phyloP scores from a whole-genome alignment of 2,329 filamentous ascomycete species.

The Lachnellula subtilissima region DNA sequence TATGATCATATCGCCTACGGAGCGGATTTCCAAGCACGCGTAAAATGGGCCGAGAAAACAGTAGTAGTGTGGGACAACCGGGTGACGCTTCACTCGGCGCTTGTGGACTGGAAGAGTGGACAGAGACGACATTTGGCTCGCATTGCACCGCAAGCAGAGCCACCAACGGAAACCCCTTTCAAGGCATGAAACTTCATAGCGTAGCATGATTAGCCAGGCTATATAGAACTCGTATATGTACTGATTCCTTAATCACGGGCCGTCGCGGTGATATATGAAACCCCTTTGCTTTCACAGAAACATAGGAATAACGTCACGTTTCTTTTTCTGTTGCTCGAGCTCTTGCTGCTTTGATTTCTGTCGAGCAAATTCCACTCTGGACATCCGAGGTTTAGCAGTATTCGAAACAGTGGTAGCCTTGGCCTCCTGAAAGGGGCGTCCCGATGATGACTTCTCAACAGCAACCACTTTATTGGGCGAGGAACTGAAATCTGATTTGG shows the following conservation, averaged over 20 bases:
- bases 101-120: conserved; percentile 77
- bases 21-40: conserved; percentile 66
- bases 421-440: not conserved
- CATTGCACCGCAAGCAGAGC: conserved; percentile 78
- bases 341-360: conserved; percentile 17
- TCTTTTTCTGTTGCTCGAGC: conserved; percentile 15
- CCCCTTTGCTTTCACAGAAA: conserved; percentile 17
- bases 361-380: conserved; percentile 19
- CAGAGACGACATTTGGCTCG: conserved; percentile 74
- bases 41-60: conserved; percentile 75
- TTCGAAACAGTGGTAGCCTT: not conserved
- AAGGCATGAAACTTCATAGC: conserved; percentile 5
- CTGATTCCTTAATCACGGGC: not conserved
- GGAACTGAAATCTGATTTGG: not conserved
- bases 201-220: not conserved
- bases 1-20: conserved; percentile 70
- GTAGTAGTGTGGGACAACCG: conserved; percentile 87
- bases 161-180: conserved; percentile 66
- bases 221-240: not conserved
- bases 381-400: conserved; percentile 2
- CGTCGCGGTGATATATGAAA: not conserved
- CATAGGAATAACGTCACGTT: conserved; percentile 24
- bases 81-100: conserved; percentile 71
- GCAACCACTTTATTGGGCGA: not conserved
- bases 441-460: not conserved